Conservation (phyloP, 768 basidiomycete genomes). For the Tylopilus rubrobrunneus region DNA sequence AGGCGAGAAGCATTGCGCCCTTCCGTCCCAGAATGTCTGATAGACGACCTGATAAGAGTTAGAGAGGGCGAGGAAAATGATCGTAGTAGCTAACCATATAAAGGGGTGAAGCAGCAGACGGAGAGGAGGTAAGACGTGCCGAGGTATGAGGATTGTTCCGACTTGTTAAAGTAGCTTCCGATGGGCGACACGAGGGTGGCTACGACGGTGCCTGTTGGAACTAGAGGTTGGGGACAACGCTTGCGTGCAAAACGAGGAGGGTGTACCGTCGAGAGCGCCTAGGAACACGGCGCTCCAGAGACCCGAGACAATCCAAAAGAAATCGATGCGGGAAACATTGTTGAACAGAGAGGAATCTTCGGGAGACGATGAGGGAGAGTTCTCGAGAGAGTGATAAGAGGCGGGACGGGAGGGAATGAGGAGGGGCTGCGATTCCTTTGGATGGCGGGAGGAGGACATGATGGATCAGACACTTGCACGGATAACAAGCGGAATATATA, state of each 20-base stretch:
- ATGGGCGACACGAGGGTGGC: slow-evolving; percentile 83
- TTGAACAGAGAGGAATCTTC: slow-evolving; percentile 34
- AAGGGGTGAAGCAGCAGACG: slow-evolving; percentile 86
- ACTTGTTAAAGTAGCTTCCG: slow-evolving; percentile 79
- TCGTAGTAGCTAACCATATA: slow-evolving; percentile 58
- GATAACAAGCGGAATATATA: slow-evolving; percentile 21
- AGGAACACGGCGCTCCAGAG: slow-evolving; percentile 83
- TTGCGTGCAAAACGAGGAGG: not conserved
- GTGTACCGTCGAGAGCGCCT: slow-evolving; percentile 78
- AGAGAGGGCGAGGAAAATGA: slow-evolving; percentile 7
- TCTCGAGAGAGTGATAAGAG: slow-evolving; percentile 42
- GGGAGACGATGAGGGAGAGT: slow-evolving; percentile 23
- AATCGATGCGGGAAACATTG: slow-evolving; percentile 50
- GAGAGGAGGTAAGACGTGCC: slow-evolving; percentile 86
- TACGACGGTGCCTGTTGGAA: slow-evolving; percentile 64
- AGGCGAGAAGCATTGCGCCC: slow-evolving; percentile 80
- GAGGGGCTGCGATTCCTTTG: slow-evolving; percentile 53
- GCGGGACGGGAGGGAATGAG: slow-evolving; percentile 35
- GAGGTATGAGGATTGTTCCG: slow-evolving; percentile 79
- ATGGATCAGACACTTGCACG: not conserved
- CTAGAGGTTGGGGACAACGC: not conserved
- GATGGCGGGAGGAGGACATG: slow-evolving; percentile 35
- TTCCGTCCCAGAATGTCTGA: slow-evolving; percentile 84
- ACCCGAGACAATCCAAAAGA: slow-evolving; percentile 68
- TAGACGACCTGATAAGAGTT: slow-evolving; percentile 57